phyloP scores from a whole-genome alignment of 805 yeast genomes.

The Cyberlindnera mycetangii region DNA sequence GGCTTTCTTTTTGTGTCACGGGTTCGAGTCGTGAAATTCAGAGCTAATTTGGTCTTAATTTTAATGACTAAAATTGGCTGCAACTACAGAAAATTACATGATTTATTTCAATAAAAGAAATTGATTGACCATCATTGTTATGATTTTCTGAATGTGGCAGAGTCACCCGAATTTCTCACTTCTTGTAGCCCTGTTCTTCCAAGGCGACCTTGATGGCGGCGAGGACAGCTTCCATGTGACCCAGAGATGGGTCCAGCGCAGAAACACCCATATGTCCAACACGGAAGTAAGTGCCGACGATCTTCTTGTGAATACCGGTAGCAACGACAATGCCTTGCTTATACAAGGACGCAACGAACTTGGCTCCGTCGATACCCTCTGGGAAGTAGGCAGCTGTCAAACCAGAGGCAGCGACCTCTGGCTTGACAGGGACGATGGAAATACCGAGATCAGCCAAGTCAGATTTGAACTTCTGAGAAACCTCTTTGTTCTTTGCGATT shows the following conservation, averaged over 20 bases:
- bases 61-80: no score
- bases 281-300: conserved; percentile 81
- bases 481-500: conserved; percentile 58
- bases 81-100: no score
- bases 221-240: conserved; percentile 51
- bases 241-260: conserved; percentile 51
- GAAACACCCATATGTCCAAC: conserved; percentile 96
- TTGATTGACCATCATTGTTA: not conserved
- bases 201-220: conserved; percentile 44
- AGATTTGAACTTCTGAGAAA: conserved; percentile 64
- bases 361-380: conserved; percentile 65
- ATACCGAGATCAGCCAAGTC: conserved; percentile 54
- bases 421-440: conserved; percentile 57
- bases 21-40: conserved; percentile 1
- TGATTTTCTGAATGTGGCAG: not conserved
- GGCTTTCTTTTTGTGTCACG: not conserved
- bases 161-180: conserved; percentile 9
- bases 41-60: not conserved
- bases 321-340: conserved; percentile 74
- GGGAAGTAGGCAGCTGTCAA: conserved; percentile 84
- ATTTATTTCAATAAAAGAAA: no score
- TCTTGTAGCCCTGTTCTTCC: conserved; percentile 35
- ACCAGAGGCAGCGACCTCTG: conserved; percentile 77
- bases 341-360: conserved; percentile 53
- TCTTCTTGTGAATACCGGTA: conserved; percentile 83